Conservation (phyloP, 768 basidiomycete genomes). For the Ramaria sp. region DNA sequence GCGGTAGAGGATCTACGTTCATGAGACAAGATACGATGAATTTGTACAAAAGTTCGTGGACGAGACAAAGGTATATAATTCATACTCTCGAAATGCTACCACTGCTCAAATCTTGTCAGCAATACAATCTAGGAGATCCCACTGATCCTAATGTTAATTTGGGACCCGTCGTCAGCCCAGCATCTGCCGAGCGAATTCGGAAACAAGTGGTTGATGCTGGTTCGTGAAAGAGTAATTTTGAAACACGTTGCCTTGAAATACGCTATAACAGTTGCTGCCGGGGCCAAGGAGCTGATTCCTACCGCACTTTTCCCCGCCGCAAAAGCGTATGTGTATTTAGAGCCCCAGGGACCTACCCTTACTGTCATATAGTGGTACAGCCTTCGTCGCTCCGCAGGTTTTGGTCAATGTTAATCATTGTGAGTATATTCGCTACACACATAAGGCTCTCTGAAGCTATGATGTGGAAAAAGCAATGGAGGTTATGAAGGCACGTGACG, state of each 20-base stretch:
- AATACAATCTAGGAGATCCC: conserved; percentile 83
- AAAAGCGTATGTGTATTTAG: conserved; percentile 39
- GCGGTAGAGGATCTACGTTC: conserved; percentile 81
- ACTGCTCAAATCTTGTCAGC: conserved; percentile 26
- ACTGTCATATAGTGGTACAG: conserved; percentile 44
- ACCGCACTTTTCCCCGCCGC: conserved; percentile 58
- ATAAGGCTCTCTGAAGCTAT: neutral
- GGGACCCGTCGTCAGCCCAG: conserved; percentile 87
- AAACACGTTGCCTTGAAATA: neutral
- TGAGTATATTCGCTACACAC: conserved; percentile 28
- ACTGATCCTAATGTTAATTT: conserved; percentile 61
- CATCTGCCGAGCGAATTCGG: conserved; percentile 74
- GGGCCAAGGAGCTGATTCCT: conserved; percentile 67
- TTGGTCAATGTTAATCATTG: conserved; percentile 82
- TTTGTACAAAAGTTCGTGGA: conserved; percentile 71
- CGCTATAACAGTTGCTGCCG: conserved; percentile 45
- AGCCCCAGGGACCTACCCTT: neutral
- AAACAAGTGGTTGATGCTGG: conserved; percentile 82
- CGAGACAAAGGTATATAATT: conserved; percentile 47
- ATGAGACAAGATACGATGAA: conserved; percentile 66
- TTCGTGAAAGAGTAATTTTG: conserved; percentile 16
- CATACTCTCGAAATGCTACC: neutral
- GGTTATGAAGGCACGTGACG: conserved; percentile 62
- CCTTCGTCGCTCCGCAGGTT: conserved; percentile 88
- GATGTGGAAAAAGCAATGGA: conserved; percentile 57